Evolutionary conservation across 1,139 yeast genomes (phyloP), one percentile per base, ranked within the genome.

Genomic region (Yamadazyma taylorii): DNA sequence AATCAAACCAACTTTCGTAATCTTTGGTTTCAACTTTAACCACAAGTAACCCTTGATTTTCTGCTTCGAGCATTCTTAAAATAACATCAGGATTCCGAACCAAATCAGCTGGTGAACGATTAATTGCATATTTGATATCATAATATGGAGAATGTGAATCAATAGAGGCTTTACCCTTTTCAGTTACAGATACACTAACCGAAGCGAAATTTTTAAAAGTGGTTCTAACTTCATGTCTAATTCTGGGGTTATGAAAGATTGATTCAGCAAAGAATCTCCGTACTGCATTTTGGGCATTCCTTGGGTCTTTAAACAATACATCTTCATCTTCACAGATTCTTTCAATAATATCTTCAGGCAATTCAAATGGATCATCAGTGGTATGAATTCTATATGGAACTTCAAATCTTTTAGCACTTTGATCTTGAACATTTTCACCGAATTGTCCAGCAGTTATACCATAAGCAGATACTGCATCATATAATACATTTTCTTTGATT

Each of bases 31-130:
- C 72, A 32, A 78, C 73, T 38, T 70, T 66, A 28, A 77, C 60
- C 21, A 71, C 72, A 11, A 73, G 64, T 35, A 74, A 58, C 64
- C 95, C 76, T 64, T 78, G 51, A 60, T 64, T 61, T 57, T 92
- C 98, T 2, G 98, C 98, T 54, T 85, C 90, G 36, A 90, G 66
- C 96, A 92, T 92, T 53, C 95, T 78, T 52, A 94, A 69, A 47
- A 85, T 85, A 21, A 85, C 67, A 52, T 88, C 95, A 0, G 98
- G 97, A 36, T 79, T 73, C 31, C 70, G 71, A 3, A 79, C 76
- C 51, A 94, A 76, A 42, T 89, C 92, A 9, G 75, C 75, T 9
- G 92, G 83, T 1, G 87, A 73, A 53, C 94, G 76, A 60, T 88
- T 85, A 38, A 80, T 76, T 13, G 96, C 95, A 60, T 92, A 94